phyloP scores from a whole-genome alignment of 495 filamentous ascomycete species.

The Neurospora sp. region DNA sequence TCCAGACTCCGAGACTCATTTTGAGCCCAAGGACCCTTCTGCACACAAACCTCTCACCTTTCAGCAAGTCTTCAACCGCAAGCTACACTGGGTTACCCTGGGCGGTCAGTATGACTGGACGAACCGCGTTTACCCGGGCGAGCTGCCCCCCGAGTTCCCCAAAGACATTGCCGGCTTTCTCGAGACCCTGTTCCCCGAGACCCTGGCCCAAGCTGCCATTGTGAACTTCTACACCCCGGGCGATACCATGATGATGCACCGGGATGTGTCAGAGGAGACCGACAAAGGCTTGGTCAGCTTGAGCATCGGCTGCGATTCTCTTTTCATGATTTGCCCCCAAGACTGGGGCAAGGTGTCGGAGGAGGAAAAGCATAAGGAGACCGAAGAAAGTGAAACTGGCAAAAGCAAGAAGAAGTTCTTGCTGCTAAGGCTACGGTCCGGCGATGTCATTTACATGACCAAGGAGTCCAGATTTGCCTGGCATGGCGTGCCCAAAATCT shows the following conservation, averaged over 20 bases:
- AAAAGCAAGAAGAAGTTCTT: conserved; percentile 34
- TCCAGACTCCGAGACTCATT: conserved; percentile 21
- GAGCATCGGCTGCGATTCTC: conserved; percentile 76
- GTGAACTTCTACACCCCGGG: conserved; percentile 83
- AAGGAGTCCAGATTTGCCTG: conserved; percentile 73
- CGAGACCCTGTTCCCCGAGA: conserved; percentile 55
- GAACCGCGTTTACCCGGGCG: conserved; percentile 61
- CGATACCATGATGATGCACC: conserved; percentile 78
- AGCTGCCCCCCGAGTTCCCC: conserved; percentile 62
- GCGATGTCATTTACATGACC: conserved; percentile 76
- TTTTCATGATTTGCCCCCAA: conserved; percentile 58
- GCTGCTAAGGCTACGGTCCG: conserved; percentile 60
- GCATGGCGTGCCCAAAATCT: conserved; percentile 83
- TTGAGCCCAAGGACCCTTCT: conserved; percentile 56
- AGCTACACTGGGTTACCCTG: conserved; percentile 84
- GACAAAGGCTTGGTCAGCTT: conserved; percentile 68
- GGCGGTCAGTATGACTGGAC: conserved; percentile 96
- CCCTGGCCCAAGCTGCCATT: conserved; percentile 75
- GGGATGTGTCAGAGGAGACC: conserved; percentile 78
- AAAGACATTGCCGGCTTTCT: conserved; percentile 56
- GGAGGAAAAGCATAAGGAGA: conserved; percentile 10
- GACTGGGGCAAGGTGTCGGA: conserved; percentile 27
- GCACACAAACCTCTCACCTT: conserved; percentile 61
- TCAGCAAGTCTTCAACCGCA: conserved; percentile 55
- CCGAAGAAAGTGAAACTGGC: conserved; percentile 1